phyloP scores from a whole-genome alignment of 1,284 basidiomycete species.

The Anthracocystis panici-leucophaei region DNA sequence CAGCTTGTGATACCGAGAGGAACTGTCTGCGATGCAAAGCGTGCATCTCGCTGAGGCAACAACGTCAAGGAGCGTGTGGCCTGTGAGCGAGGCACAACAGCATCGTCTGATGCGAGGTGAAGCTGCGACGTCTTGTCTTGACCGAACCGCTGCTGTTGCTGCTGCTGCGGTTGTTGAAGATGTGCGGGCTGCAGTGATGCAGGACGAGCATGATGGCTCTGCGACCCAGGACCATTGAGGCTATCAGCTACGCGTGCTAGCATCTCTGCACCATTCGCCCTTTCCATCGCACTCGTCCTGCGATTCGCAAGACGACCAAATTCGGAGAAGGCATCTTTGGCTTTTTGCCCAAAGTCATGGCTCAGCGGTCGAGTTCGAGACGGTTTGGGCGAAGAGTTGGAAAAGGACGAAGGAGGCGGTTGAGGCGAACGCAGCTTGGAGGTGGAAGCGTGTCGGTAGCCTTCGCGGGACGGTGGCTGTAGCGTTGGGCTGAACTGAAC shows the following conservation, averaged over 20 bases:
- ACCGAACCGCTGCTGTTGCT: not conserved
- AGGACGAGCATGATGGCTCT: constrained; percentile 2
- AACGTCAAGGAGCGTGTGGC: constrained; percentile 18
- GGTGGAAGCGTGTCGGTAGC: constrained; percentile 13
- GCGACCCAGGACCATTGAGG: constrained; percentile 18
- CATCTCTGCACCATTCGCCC: constrained; percentile 33
- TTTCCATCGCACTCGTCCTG: constrained; percentile 27
- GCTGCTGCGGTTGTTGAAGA: not conserved
- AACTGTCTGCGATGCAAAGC: constrained; percentile 4
- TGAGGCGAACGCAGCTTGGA: constrained; percentile 16
- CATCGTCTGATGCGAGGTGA: constrained; percentile 19
- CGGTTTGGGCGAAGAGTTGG: constrained; percentile 3
- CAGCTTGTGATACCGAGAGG: constrained; percentile 35
- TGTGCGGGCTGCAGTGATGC: constrained; percentile 16
- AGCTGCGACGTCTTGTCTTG: not conserved
- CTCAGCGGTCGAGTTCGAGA: constrained; percentile 26
- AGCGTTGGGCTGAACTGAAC: not conserved
- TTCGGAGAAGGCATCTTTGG: constrained; percentile 42
- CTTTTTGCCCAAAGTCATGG: constrained; percentile 34
- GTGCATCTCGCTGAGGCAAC: constrained; percentile 31
- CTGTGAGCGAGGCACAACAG: constrained; percentile 6
- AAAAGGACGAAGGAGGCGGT: constrained; percentile 29
- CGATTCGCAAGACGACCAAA: constrained; percentile 32
- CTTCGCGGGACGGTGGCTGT: constrained; percentile 12
- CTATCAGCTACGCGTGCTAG: constrained; percentile 36